phyloP scores from a whole-genome alignment of 2,329 filamentous ascomycete genomes.

The Pseudogymnoascus sp. region DNA sequence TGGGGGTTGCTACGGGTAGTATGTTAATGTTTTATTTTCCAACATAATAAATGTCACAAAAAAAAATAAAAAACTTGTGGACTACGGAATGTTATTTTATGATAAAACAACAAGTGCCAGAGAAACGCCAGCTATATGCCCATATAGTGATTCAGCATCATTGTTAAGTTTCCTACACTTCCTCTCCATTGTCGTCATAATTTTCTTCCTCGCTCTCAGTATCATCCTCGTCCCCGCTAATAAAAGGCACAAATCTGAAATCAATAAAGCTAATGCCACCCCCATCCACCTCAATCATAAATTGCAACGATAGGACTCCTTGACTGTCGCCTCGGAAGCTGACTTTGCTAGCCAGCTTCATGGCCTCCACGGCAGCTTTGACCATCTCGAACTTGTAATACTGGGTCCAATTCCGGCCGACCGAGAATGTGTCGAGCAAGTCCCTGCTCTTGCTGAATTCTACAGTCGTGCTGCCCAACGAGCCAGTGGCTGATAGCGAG shows the following conservation, averaged over 20 bases:
- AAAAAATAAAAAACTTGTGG: not conserved
- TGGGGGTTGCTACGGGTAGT: no score
- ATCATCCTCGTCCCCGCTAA: slow-evolving; percentile 49
- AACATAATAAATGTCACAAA: not conserved
- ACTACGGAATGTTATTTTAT: not conserved
- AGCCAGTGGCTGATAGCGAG: slow-evolving; percentile 58
- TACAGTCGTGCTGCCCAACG: slow-evolving; percentile 55
- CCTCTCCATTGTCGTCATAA: not conserved
- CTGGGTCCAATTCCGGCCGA: slow-evolving; percentile 53
- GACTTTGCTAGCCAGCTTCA: slow-evolving; percentile 87
- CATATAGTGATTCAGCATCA: not conserved
- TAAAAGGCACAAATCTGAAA: slow-evolving; percentile 71
- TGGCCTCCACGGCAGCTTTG: slow-evolving; percentile 80
- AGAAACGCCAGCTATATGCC: not conserved
- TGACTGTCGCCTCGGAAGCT: slow-evolving; percentile 81
- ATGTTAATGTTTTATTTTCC: not conserved
- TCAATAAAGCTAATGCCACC: slow-evolving; percentile 66
- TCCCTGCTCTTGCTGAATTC: slow-evolving; percentile 57
- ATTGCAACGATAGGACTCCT: slow-evolving; percentile 88
- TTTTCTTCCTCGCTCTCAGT: slow-evolving; percentile 7
- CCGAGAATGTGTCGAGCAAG: slow-evolving; percentile 67
- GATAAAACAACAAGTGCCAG: not conserved
- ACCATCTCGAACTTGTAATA: slow-evolving; percentile 83
- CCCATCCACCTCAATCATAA: slow-evolving; percentile 83
- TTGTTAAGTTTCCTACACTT: not conserved